Conservation (phyloP, 139 green algal genomes). For the Chlorella sp. region DNA sequence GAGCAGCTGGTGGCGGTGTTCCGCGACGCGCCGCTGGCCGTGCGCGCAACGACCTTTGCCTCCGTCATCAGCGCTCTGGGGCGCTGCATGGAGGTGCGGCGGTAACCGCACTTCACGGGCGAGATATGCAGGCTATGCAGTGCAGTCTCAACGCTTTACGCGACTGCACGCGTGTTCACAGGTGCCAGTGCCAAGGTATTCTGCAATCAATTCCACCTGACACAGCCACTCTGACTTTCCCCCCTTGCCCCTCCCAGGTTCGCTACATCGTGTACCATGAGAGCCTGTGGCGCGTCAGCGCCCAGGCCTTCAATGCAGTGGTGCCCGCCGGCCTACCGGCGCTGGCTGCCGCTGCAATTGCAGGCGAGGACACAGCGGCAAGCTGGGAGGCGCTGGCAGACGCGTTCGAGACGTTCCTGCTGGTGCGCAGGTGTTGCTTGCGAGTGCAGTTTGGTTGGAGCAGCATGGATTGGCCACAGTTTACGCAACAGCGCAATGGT, state of each 20-base stretch:
- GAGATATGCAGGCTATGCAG: too few species aligned
- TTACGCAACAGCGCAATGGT: too few species aligned
- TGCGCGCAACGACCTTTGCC: slow-evolving; percentile 68
- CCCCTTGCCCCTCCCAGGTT: slow-evolving; percentile 24
- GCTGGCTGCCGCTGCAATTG: slow-evolving; percentile 29
- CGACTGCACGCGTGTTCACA: too few species aligned
- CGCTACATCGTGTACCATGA: slow-evolving; percentile 47
- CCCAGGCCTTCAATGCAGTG: slow-evolving; percentile 65
- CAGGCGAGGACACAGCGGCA: slow-evolving; percentile 2
- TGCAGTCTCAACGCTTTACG: too few species aligned
- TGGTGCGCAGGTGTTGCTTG: slow-evolving; percentile 24
- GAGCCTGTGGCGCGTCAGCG: slow-evolving; percentile 75
- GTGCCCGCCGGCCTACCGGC: slow-evolving; percentile 72
- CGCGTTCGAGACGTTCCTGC: slow-evolving; percentile 72
- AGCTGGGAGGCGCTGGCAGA: slow-evolving; percentile 62
- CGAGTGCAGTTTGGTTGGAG: too few species aligned
- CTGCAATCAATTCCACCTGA: too few species aligned
- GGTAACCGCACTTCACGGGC: too few species aligned
- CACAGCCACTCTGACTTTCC: too few species aligned
- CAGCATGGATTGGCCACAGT: too few species aligned
- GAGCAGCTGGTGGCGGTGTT: slow-evolving; percentile 64
- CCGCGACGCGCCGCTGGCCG: slow-evolving; percentile 61
- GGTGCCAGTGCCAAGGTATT: too few species aligned
- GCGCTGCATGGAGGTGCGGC: slow-evolving; percentile 76
- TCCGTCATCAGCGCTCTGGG: slow-evolving; percentile 64